These are phyloP conservation scores for Xanthoceras sorbifolium DNA, from an alignment of 345 rosid species.

Conservation along the genomic window DNA sequence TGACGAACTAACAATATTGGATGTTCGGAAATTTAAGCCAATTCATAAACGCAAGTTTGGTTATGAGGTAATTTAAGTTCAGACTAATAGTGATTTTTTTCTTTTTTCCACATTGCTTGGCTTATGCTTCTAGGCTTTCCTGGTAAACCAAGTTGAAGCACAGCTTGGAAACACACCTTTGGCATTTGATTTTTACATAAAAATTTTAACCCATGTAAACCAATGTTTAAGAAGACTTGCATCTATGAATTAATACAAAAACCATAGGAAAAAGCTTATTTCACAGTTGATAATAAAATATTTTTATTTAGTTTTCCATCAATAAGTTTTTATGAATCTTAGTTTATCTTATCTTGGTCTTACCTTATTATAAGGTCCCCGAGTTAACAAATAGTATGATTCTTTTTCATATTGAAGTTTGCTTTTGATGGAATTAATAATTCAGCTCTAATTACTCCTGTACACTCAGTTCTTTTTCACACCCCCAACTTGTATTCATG, in stretches of 20 bases:
- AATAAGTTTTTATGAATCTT: not conserved
- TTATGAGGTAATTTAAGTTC: slow-evolving; percentile 67
- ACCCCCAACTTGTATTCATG: not conserved
- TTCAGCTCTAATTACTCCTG: not conserved
- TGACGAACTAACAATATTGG: slow-evolving; percentile 92
- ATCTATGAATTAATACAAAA: not conserved
- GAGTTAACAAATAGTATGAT: not conserved
- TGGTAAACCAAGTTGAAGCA: slow-evolving; percentile 2
- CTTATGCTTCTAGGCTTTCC: not conserved
- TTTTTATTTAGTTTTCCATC: not conserved
- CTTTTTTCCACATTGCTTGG: not conserved
- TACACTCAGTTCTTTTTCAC: not conserved
- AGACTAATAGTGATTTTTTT: slow-evolving; percentile 7
- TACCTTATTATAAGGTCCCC: not conserved
- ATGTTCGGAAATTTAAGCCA: slow-evolving; percentile 95
- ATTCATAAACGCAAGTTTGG: slow-evolving; percentile 82
- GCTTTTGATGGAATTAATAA: not conserved
- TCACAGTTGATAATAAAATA: not conserved
- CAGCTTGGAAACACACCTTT: not conserved
- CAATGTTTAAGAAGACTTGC: not conserved
- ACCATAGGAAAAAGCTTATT: not conserved
- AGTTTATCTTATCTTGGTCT: not conserved
- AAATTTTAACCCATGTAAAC: not conserved
- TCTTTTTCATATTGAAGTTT: not conserved
- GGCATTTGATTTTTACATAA: not conserved